Evolutionary conservation across 2,329 filamentous ascomycete genomes (phyloP).

Genomic region (Cytospora piceae): DNA sequence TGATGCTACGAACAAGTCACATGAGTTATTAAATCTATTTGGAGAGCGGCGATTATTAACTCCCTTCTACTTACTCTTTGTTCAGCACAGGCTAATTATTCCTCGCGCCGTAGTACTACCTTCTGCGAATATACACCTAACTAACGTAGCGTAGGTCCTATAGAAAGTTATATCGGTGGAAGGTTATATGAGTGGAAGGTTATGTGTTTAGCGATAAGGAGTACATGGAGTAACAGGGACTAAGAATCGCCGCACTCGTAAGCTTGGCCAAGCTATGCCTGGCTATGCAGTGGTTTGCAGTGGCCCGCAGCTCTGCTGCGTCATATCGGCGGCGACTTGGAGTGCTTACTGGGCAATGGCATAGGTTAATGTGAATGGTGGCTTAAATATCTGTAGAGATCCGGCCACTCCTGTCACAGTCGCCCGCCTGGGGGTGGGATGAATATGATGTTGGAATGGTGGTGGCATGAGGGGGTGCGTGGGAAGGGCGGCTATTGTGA

Average conservation of each 20-base stretch:
- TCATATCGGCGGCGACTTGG: neutral
- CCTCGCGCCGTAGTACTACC: too few species aligned
- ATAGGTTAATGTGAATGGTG: neutral
- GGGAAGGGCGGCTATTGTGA: neutral
- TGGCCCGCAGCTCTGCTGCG: neutral
- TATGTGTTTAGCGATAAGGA: too few species aligned
- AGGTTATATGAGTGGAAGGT: too few species aligned
- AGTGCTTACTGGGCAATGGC: neutral
- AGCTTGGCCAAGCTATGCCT: neutral
- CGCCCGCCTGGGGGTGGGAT: neutral
- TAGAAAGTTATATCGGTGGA: too few species aligned
- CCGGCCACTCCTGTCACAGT: neutral
- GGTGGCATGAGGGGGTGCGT: neutral
- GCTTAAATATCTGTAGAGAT: neutral
- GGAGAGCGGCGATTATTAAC: too few species aligned
- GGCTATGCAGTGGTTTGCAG: neutral
- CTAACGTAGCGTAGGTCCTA: too few species aligned
- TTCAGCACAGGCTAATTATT: too few species aligned
- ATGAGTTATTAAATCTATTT: neutral
- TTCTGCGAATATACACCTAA: too few species aligned
- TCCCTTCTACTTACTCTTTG: too few species aligned
- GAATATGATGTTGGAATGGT: neutral
- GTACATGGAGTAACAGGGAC: too few species aligned
- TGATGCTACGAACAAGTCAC: neutral
- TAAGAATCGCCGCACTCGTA: neutral